phyloP scores from a whole-genome alignment of 139 green algal genomes.

The Coelastrella sp. region DNA sequence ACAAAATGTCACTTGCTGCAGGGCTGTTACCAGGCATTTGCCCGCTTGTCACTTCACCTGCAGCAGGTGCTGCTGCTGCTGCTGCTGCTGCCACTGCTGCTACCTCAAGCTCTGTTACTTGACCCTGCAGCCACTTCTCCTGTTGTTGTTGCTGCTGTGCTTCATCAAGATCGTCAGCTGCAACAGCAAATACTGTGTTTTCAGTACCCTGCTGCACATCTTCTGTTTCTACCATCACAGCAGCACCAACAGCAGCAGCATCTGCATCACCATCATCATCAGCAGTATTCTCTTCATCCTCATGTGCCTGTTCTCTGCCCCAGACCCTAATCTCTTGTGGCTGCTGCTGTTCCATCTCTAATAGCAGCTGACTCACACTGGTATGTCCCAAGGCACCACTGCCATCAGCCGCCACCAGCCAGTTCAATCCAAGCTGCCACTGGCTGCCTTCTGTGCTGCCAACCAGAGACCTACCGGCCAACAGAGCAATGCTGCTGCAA shows the following conservation, averaged over 20 bases:
- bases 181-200: not conserved
- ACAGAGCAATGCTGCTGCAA: not conserved
- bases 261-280: not conserved
- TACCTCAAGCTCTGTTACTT: not conserved
- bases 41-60: too few relatives aligned
- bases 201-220: not conserved
- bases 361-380: slow-evolving; percentile 37
- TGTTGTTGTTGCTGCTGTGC: not conserved
- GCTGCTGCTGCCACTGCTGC: not conserved
- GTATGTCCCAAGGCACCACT: not conserved
- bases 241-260: not conserved
- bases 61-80: not conserved
- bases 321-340: slow-evolving; percentile 11
- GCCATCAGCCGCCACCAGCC: not conserved
- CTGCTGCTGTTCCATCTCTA: slow-evolving; percentile 22
- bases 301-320: not conserved
- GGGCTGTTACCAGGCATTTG: too few relatives aligned
- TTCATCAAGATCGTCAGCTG: not conserved
- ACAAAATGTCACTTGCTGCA: too few relatives aligned
- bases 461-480: not conserved
- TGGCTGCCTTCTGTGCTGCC: slow-evolving; percentile 13
- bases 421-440: not conserved
- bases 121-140: not conserved
- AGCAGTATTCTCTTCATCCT: not conserved
- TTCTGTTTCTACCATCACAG: too few relatives aligned